A percentile compares a stretch with the other conserved stretches of the same genome.
Evolutionary conservation across 192 early-diverging fungal species (phyloP).

Genomic region (Entomortierella lignicola): DNA sequence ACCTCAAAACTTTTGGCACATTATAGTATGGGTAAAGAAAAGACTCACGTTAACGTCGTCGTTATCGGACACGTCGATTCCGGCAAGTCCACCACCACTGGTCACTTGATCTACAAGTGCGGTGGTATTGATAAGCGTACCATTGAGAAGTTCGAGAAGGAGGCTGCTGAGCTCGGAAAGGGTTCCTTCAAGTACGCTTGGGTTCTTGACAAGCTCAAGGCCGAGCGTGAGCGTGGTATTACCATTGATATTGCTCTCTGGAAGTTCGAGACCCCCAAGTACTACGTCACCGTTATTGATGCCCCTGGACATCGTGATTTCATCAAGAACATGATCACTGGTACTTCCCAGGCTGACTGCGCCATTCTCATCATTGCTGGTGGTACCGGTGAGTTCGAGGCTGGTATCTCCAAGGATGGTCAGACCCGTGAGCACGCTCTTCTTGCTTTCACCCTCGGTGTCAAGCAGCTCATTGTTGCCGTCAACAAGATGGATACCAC

Average conservation of each 20-base stretch:
- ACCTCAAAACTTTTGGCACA: background rate
- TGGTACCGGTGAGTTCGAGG: constrained; percentile 90
- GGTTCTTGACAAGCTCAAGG: constrained; percentile 99
- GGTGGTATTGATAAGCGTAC: constrained; percentile 99
- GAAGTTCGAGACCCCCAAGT: constrained; percentile 93
- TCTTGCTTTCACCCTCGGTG: constrained; percentile 97
- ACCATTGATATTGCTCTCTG: constrained; percentile 96
- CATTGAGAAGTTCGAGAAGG: constrained; percentile 99
- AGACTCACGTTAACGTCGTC: constrained; percentile 93
- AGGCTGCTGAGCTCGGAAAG: constrained; percentile 98
- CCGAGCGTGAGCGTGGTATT: constrained; percentile 99
- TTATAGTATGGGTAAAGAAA: constrained; percentile 75
- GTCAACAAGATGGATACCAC: constrained; percentile 99
- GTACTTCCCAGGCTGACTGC: constrained; percentile 98
- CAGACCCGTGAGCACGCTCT: constrained; percentile 99
- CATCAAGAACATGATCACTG: constrained; percentile 99
- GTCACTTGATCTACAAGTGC: constrained; percentile 99
- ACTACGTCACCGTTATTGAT: constrained; percentile 98
- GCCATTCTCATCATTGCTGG: constrained; percentile 96
- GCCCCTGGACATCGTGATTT: constrained; percentile 99
- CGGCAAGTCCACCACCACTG: constrained; percentile 99
- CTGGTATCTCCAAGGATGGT: constrained; percentile 99
- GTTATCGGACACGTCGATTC: constrained; percentile 99
- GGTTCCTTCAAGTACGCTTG: constrained; percentile 99
- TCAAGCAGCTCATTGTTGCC: constrained; percentile 97